phyloP scores from a whole-genome alignment of 2,329 filamentous ascomycete genomes.

The Raffaelea ambrosiae region DNA sequence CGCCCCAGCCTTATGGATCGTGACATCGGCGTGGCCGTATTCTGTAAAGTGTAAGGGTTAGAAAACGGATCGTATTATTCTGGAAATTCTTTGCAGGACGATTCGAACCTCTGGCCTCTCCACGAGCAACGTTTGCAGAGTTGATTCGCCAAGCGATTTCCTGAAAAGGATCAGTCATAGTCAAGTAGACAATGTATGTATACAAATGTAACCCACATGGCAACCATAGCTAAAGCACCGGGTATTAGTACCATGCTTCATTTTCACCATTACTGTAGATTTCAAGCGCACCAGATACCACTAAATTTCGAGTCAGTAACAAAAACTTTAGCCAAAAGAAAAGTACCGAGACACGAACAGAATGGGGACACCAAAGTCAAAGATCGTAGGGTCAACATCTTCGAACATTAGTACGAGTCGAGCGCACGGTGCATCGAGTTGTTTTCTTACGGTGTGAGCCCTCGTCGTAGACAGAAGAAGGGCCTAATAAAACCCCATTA shows the following conservation, averaged over 20 bases:
- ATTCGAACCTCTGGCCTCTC: slow-evolving; percentile 40
- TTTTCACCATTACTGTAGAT: not conserved
- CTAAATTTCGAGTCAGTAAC: not conserved
- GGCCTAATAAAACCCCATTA: too few species aligned
- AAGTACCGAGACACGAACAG: slow-evolving; percentile 16
- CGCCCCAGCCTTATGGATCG: slow-evolving; percentile 45
- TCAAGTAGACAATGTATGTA: not conserved
- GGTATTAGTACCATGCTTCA: not conserved
- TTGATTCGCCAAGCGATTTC: slow-evolving; percentile 12
- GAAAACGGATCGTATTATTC: too few species aligned
- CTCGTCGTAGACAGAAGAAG: slow-evolving; percentile 49
- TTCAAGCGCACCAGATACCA: not conserved
- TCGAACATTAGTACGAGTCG: not conserved
- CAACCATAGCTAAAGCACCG: slow-evolving; percentile 29
- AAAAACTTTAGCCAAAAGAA: not conserved
- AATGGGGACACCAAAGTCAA: slow-evolving; percentile 42
- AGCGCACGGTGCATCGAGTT: not conserved
- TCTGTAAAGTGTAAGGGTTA: slow-evolving; percentile 28
- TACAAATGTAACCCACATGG: slow-evolving; percentile 43
- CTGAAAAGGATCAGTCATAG: slow-evolving; percentile 1
- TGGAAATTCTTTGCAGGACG: not conserved
- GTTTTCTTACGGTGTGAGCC: not conserved
- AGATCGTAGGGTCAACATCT: slow-evolving; percentile 71
- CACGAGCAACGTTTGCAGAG: slow-evolving; percentile 54
- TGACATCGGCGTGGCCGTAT: slow-evolving; percentile 63